Percentiles rank a stretch among this genome's conserved stretches.
Evolutionary conservation across 2,329 filamentous ascomycete genomes (phyloP).

Genomic region (Penicillium psychrosexuale): DNA sequence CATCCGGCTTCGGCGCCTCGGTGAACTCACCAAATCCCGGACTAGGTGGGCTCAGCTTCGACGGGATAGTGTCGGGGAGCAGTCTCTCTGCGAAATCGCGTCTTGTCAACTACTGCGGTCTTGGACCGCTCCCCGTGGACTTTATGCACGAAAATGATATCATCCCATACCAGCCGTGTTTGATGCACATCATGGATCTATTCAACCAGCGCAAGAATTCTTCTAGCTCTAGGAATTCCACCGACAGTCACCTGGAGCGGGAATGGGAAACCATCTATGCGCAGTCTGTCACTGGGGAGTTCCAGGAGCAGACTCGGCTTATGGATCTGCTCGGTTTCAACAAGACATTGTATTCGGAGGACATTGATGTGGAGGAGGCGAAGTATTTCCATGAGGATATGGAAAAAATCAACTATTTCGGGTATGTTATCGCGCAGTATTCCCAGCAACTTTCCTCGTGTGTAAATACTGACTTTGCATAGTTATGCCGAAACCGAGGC

Average conservation of each 20-base stretch:
- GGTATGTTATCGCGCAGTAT: constrained; percentile 22
- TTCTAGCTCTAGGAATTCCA: neutral
- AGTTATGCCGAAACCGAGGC: constrained; percentile 39
- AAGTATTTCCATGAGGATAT: constrained; percentile 34
- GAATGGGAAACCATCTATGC: constrained; percentile 30
- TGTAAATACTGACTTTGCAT: constrained; percentile 1
- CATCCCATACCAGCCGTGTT: constrained; percentile 32
- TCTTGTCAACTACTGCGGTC: constrained; percentile 31
- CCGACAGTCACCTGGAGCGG: constrained; percentile 16
- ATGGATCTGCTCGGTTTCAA: constrained; percentile 38
- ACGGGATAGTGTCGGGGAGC: constrained; percentile 29
- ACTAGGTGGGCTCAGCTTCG: constrained; percentile 30
- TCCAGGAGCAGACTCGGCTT: constrained; percentile 27
- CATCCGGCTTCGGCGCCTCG: constrained; percentile 20
- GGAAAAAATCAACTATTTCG: constrained; percentile 44
- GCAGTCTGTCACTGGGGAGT: constrained; percentile 30
- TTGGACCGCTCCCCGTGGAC: constrained; percentile 28
- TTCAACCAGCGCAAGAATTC: constrained; percentile 25
- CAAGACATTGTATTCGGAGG: constrained; percentile 28
- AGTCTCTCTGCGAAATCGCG: constrained; percentile 32
- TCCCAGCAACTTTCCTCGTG: neutral
- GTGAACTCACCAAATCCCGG: constrained; percentile 16
- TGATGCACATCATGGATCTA: constrained; percentile 31
- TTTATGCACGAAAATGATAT: constrained; percentile 29
- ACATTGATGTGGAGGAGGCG: constrained; percentile 24